A percentile compares a stretch with the other conserved stretches of the same genome.
Evolutionary conservation across 257 asterid species (phyloP).

Genomic region (Striga asiatica): DNA sequence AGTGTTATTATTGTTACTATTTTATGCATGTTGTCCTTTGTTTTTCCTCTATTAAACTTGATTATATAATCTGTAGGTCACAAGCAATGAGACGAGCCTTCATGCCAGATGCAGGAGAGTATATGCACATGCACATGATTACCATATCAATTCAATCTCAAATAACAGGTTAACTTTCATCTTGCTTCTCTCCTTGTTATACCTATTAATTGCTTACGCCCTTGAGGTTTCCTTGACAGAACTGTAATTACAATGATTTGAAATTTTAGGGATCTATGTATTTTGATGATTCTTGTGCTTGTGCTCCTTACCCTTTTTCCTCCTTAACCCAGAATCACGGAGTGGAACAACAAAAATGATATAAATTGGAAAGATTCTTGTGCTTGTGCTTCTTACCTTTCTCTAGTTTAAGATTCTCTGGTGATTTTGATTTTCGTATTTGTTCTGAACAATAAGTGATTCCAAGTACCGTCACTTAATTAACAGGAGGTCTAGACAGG

Average conservation of each 20-base stretch:
- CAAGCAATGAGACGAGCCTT: conserved; percentile 73
- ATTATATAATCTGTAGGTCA: conserved; percentile 42
- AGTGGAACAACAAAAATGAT: conserved; percentile 1
- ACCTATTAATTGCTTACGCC: not conserved
- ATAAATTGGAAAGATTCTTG: conserved; percentile 5
- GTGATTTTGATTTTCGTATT: no score
- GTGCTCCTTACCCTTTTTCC: not conserved
- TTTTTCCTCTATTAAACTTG: conserved; percentile 11
- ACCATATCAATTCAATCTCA: conserved; percentile 96
- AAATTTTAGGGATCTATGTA: not conserved
- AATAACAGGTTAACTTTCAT: conserved; percentile 66
- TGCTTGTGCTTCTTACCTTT: not conserved
- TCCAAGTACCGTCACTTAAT: no score
- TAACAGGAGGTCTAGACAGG: no score
- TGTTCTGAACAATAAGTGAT: no score
- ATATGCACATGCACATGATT: conserved; percentile 98
- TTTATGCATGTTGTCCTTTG: no score
- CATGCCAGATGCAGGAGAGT: conserved; percentile 91
- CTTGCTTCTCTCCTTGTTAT: not conserved
- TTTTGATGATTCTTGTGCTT: conserved; percentile 5
- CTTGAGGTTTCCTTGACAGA: not conserved
- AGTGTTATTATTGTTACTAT: no score
- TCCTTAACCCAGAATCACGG: not conserved
- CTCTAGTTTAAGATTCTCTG: no score
- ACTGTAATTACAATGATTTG: not conserved